A percentile compares a stretch with the other conserved stretches of the same genome.
These are phyloP conservation scores for Cornus suecica DNA, from an alignment of 148 eudicot species.

Conservation along the genomic window DNA sequence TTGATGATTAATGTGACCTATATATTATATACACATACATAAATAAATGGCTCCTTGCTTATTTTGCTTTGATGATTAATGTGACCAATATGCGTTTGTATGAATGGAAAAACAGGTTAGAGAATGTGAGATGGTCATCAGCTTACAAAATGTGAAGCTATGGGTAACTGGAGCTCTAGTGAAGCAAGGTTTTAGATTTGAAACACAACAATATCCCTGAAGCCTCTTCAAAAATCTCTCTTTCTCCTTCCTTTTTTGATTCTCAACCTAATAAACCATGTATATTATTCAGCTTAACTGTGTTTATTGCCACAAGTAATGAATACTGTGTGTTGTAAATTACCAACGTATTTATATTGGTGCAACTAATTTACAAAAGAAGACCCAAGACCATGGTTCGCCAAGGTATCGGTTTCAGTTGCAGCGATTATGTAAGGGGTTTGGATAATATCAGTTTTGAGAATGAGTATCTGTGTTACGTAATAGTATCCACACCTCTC, in stretches of 20 bases:
- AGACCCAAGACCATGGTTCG: no score
- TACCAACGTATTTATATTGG: no score
- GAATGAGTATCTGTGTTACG: no score
- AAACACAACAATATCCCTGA: slow-evolving; percentile 10
- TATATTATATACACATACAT: no score
- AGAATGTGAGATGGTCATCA: slow-evolving; percentile 38
- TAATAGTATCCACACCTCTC: no score
- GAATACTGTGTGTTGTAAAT: not conserved
- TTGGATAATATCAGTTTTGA: no score
- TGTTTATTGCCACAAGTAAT: not conserved
- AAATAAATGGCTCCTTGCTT: not conserved
- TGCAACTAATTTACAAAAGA: no score
- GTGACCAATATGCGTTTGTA: not conserved
- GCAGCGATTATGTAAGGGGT: no score
- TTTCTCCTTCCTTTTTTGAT: not conserved
- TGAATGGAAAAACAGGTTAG: slow-evolving; percentile 40
- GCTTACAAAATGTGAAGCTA: slow-evolving; percentile 51
- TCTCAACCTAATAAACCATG: not conserved
- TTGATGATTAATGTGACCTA: not conserved
- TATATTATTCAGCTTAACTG: not conserved
- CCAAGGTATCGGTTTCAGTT: no score
- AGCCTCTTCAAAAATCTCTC: not conserved
- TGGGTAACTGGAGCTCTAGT: slow-evolving; percentile 60
- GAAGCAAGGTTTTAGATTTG: slow-evolving; percentile 64
- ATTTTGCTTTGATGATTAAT: not conserved